These are phyloP conservation scores for Toxicodendron radicans DNA, from an alignment of 345 rosid genomes.

Conservation along the genomic window DNA sequence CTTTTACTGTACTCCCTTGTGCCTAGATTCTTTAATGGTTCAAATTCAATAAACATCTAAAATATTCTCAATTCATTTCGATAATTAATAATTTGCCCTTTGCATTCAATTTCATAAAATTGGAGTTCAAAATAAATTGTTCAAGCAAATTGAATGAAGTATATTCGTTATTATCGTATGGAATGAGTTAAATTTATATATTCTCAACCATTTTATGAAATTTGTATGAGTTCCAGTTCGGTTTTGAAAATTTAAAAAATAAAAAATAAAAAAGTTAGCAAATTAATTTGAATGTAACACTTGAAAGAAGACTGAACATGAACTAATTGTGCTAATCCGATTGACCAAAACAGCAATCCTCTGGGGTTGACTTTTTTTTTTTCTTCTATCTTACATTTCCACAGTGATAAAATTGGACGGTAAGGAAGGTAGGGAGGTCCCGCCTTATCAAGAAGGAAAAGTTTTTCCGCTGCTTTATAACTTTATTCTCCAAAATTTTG, in stretches of 20 bases:
- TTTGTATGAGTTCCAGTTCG: no score
- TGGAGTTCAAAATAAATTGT: no score
- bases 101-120: no score
- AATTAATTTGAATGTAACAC: not conserved
- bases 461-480: slow-evolving; percentile 1
- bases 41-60: not conserved
- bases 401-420: slow-evolving; percentile 40
- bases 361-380: slow-evolving; percentile 26
- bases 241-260: no score
- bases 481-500: not conserved
- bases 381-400: not conserved
- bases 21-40: not conserved
- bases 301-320: not conserved
- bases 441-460: slow-evolving; percentile 15
- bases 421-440: slow-evolving; percentile 37
- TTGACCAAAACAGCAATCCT: not conserved
- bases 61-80: no score
- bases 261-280: no score
- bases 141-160: no score
- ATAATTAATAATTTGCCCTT: no score
- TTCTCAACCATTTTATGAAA: no score
- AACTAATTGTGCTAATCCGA: not conserved
- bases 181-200: no score
- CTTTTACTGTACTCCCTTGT: not conserved
- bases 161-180: no score